A percentile compares a stretch with the other conserved stretches of the same genome.
phyloP scores from a whole-genome alignment of 345 rosid genomes.

The Linum usitatissimum region DNA sequence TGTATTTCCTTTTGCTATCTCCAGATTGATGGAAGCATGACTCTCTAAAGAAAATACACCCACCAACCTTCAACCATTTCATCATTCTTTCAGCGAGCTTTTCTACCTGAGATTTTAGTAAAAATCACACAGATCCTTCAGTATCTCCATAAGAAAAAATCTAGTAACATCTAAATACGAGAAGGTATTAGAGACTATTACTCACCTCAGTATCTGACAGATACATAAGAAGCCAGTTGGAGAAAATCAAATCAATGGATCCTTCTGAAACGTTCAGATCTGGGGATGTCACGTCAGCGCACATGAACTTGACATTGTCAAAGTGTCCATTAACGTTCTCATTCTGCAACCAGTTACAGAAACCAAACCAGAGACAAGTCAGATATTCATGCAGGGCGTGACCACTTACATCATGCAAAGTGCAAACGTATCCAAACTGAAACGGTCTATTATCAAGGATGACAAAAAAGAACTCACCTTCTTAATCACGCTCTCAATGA shows the following conservation, averaged over 20 bases:
- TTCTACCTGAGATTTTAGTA: slow-evolving; percentile 44
- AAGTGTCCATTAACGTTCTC: slow-evolving; percentile 59
- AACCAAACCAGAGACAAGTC: slow-evolving; percentile 7
- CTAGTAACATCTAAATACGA: background rate
- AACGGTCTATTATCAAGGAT: background rate
- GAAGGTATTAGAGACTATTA: background rate
- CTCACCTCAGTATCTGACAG: slow-evolving; percentile 84
- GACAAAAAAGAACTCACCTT: slow-evolving; percentile 37
- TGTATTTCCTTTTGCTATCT: slow-evolving; percentile 62
- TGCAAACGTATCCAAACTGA: background rate
- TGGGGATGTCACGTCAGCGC: slow-evolving; percentile 82
- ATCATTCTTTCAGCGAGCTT: slow-evolving; percentile 64
- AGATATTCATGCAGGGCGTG: background rate
- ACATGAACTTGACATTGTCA: slow-evolving; percentile 71
- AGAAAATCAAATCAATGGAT: slow-evolving; percentile 73
- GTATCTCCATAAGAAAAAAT: background rate
- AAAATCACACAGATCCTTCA: background rate
- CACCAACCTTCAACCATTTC: slow-evolving; percentile 84
- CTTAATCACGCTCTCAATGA: slow-evolving; percentile 72
- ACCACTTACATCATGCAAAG: background rate
- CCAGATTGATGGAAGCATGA: slow-evolving; percentile 96
- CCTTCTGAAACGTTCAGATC: slow-evolving; percentile 47
- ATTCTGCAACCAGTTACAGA: slow-evolving; percentile 38
- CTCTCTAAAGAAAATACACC: slow-evolving; percentile 85
- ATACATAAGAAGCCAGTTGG: slow-evolving; percentile 97